Evolutionary conservation across 2,329 filamentous ascomycete species (phyloP), one percentile per base, ranked within the genome.

Genomic region (Teratosphaeria epicoccoides): DNA sequence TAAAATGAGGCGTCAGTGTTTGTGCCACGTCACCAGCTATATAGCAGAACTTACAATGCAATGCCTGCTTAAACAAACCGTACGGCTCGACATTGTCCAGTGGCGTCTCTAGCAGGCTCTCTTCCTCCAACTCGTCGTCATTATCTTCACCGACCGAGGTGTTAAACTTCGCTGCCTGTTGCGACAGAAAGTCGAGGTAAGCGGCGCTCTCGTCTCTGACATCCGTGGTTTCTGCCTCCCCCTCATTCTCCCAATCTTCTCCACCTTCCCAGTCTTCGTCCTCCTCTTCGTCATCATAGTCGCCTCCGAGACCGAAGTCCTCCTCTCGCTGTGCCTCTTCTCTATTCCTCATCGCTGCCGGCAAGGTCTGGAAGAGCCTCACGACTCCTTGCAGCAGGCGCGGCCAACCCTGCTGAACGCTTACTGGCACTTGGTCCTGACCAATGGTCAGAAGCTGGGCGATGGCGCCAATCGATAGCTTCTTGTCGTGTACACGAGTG

Each of bases 31-130:
- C 20, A 25, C 20, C 24, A 26, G n/a, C 4, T n/a, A 9, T 33
- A 11, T 22, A 40, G 24, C 14, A 24, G 20, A 24, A 81, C 87
- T 70, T 82, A 95, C 90, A 85, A 65, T 91, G 71, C 59, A 97
- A 75, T 17, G 87, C 84, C 55, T 80, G 77, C 67, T 88, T 85
- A 79, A 98, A 96, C 56, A 95, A 76, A 66, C 84, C 80, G 65
- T 98, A 98, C 2, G 91, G 90, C 71, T 98, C 93, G 56, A 98
- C 79, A 73, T 93, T 93, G 70, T 98, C 93, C 23, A 98, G 77
- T 14, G 91, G 90, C 11, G 91, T 95, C 70, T 98, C 93, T 2
- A 98, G 80, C 49, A 97, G 76, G 53, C 88, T 86, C 67, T 90
- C 91, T 63, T 97, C 93, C 68, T 97, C 91, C 17, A 94, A 82